Conservation (phyloP, 1,139 yeast genomes). For the Blastobotrys arbuscula region DNA sequence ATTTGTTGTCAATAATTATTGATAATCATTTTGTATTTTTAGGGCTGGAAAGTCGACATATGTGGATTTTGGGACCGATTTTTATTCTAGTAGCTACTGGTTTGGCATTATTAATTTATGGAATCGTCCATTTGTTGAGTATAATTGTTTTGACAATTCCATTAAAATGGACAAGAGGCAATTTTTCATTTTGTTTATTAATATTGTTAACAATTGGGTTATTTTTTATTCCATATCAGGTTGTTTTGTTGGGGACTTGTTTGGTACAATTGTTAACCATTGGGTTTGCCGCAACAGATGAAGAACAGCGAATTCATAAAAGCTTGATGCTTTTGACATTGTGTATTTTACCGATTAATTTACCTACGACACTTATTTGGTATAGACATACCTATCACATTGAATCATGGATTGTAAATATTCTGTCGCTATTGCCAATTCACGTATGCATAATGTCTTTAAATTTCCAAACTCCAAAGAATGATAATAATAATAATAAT, state of each 20-base stretch:
- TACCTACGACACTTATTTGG: constrained; percentile 36
- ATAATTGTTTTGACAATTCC: constrained; percentile 26
- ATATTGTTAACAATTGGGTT: background rate
- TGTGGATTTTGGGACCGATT: constrained; percentile 50
- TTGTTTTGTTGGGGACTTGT: constrained; percentile 35
- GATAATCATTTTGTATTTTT: constrained; percentile 37
- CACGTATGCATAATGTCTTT: background rate
- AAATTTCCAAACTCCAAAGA: background rate
- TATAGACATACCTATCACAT: constrained; percentile 13
- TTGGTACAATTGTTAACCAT: constrained; percentile 4
- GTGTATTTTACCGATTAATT: constrained; percentile 33
- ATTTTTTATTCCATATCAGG: constrained; percentile 28
- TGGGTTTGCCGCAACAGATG: background rate
- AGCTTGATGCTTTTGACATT: constrained; percentile 27
- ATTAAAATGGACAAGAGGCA: constrained; percentile 1
- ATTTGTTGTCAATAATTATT: constrained; percentile 22
- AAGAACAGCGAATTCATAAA: constrained; percentile 14
- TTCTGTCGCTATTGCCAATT: background rate
- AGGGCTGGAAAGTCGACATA: constrained; percentile 56
- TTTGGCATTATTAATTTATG: constrained; percentile 35
- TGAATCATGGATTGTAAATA: background rate
- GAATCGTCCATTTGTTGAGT: constrained; percentile 24
- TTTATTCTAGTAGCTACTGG: constrained; percentile 48
- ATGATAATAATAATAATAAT: background rate
- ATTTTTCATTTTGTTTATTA: background rate